Conservation (phyloP, 805 yeast genomes). For the Saccharomyces paradoxus region DNA sequence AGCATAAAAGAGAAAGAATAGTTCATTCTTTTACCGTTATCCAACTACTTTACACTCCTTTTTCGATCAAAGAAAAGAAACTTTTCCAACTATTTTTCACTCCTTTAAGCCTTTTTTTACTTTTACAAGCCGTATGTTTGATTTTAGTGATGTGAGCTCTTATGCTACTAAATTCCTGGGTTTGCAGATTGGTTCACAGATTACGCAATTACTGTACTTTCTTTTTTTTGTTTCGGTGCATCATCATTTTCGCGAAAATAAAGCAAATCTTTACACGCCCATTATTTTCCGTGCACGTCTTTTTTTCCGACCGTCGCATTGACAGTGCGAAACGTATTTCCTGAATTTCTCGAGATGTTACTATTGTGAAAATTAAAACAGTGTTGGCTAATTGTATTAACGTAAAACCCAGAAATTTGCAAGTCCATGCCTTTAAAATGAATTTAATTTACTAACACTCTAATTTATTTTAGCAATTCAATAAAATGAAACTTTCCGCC, state of each 20-base stretch:
- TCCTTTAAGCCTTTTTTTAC: background rate
- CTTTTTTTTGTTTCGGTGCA: background rate
- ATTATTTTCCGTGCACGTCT: background rate
- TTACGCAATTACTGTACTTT: background rate
- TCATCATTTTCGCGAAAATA: background rate
- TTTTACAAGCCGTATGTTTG: background rate
- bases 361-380: background rate
- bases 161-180: background rate
- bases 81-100: background rate
- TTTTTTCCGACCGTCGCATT: background rate
- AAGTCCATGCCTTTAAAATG: background rate
- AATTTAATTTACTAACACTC: background rate
- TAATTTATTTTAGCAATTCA: background rate
- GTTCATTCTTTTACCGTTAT: background rate
- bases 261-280: background rate
- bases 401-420: background rate
- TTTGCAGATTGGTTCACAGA: background rate
- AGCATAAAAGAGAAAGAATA: background rate
- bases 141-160: background rate
- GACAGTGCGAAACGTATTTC: background rate
- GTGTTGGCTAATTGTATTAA: background rate
- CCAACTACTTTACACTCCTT: background rate
- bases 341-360: background rate
- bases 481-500: constrained; percentile 29
- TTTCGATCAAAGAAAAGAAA: background rate